Conservation (phyloP, 441 rosid genomes). For the Flueggea neowawraea region DNA sequence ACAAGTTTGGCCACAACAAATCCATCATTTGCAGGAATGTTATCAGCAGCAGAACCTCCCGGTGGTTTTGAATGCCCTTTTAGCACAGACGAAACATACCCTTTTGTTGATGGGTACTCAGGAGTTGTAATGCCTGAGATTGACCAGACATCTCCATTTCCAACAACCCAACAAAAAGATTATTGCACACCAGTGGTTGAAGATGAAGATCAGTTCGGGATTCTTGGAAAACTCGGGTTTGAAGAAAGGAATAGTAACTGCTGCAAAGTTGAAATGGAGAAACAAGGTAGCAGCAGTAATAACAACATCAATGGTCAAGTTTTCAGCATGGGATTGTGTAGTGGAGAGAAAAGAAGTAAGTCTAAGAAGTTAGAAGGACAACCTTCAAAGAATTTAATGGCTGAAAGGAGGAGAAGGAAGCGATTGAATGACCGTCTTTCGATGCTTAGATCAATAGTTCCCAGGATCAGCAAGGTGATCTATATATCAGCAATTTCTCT, state of each 20-base stretch:
- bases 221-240: constrained; percentile 22
- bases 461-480: constrained; percentile 89
- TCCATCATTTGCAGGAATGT: constrained; percentile 25
- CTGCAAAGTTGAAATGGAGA: constrained; percentile 43
- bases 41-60: constrained; percentile 16
- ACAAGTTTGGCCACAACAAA: constrained; percentile 34
- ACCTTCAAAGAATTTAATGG: constrained; percentile 98
- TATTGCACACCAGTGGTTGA: constrained; percentile 31
- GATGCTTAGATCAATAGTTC: constrained; percentile 96
- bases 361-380: constrained; percentile 73
- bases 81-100: constrained; percentile 31
- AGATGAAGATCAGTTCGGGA: constrained; percentile 31
- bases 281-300: constrained; percentile 1
- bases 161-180: constrained; percentile 26
- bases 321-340: constrained; percentile 33
- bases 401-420: constrained; percentile 90
- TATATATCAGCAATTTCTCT: neutral
- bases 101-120: constrained; percentile 32
- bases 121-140: constrained; percentile 18
- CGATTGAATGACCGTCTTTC: constrained; percentile 88
- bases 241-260: constrained; percentile 37
- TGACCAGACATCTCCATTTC: constrained; percentile 30
- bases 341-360: constrained; percentile 43
- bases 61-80: constrained; percentile 49
- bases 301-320: constrained; percentile 10